A percentile compares a stretch with the other conserved stretches of the same genome.
Conservation (phyloP, 352 stramenopile species). For the Phytophthora hibernalis region DNA sequence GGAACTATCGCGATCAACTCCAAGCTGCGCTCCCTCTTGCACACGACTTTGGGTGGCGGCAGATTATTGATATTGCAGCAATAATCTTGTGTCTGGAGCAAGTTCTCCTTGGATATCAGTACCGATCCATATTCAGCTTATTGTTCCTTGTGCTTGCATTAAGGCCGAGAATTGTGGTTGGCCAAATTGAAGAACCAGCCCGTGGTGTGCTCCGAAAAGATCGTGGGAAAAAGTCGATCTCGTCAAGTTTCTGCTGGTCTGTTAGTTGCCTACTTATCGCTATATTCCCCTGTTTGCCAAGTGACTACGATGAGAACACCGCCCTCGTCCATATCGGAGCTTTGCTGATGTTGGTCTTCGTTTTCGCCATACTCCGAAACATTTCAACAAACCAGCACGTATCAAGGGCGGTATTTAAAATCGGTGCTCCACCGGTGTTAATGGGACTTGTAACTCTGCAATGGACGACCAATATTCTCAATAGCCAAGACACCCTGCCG, state of each 20-base stretch:
- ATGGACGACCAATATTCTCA: conserved; percentile 48
- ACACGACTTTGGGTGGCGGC: conserved; percentile 8
- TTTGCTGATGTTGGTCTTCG: conserved; percentile 19
- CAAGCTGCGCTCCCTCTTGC: conserved; percentile 4
- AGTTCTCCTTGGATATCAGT: conserved; percentile 61
- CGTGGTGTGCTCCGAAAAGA: conserved; percentile 1
- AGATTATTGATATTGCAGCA: conserved; percentile 29
- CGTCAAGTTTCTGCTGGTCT: conserved; percentile 46
- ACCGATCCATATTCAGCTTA: conserved; percentile 58
- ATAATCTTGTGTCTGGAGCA: conserved; percentile 57
- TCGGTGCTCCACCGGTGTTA: conserved; percentile 26
- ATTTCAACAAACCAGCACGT: conserved; percentile 4
- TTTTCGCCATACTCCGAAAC: conserved; percentile 8
- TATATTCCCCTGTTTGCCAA: conserved; percentile 72
- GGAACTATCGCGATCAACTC: conserved; percentile 42
- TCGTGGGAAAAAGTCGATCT: conserved; percentile 7
- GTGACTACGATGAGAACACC: conserved; percentile 64
- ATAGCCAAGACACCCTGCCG: conserved; percentile 37
- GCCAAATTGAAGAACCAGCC: conserved; percentile 5
- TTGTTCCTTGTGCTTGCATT: conserved; percentile 61
- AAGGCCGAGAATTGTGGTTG: conserved; percentile 35
- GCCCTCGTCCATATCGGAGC: conserved; percentile 54
- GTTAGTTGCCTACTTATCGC: conserved; percentile 58
- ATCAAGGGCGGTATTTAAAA: conserved; percentile 21
- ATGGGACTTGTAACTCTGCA: conserved; percentile 48